Evolutionary conservation across 2,329 filamentous ascomycete species (phyloP), one percentile per base, ranked within the genome.

Genomic region (Penicillium sp.): DNA sequence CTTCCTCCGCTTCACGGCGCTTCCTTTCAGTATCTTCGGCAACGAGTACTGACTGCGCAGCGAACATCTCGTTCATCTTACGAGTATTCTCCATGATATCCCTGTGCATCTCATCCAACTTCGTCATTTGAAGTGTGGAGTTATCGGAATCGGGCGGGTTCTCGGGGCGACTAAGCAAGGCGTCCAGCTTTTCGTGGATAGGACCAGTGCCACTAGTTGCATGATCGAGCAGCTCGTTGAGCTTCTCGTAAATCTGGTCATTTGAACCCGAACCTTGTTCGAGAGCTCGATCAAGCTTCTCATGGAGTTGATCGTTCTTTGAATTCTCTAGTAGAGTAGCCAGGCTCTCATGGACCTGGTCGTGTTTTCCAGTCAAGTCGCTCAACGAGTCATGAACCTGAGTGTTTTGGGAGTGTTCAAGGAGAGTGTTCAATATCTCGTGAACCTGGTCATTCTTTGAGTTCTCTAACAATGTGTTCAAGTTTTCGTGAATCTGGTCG

Each of bases 81-180:
- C 86, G 85, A 1, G 93, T 92, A 1, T 91, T 96, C 55, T 86
- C 83, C 70, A 91, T 85, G 53, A 99, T 91, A 63, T 96, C 90
- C 60, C 89, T 83, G 67, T 97, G 91, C 47, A 97, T 94, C 71
- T 92, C 85, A 62, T 97, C 91, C 5, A 99, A 83, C 22, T 90
- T 90, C 58, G 89, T 88, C 43, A 97, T 83, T 63, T 92, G 90
- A 5, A 83, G 80, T 34, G 91, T 84, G 1, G 89, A 86, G 67
- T 91, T 87, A 48, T 83, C 83, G 0, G 90, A 83, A 18, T 84
- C 81, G 24, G 85, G 80, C 2, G 73, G 65, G 48, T 65, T 54
- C 7, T 21, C 43, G 0, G 21, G 94, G 0, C 89, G 84, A n/a
- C 83, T 81, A 31, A 86, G 80, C n/a, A 72, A 59, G 4, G 64